Conservation (phyloP, 768 basidiomycete genomes). For the Pleurotus tuoliensis region DNA sequence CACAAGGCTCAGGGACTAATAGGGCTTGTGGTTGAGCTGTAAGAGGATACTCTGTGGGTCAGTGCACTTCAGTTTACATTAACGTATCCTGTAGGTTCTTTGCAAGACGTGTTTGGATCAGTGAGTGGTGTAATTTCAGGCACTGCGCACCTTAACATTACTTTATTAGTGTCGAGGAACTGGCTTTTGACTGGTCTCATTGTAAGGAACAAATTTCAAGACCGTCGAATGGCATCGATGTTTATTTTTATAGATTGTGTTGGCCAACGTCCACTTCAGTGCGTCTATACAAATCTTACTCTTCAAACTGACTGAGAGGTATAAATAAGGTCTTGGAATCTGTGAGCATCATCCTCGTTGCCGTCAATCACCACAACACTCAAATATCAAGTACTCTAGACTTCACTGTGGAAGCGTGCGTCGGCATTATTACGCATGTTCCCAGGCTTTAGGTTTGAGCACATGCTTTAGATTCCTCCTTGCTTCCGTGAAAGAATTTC, state of each 20-base stretch:
- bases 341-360: constrained; percentile 21
- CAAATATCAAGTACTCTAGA: constrained; percentile 23
- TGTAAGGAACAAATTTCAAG: constrained; percentile 22
- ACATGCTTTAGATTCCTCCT: constrained; percentile 27
- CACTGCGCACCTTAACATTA: not conserved
- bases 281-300: constrained; percentile 11
- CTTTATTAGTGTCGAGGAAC: constrained; percentile 39
- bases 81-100: constrained; percentile 38
- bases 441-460: constrained; percentile 9
- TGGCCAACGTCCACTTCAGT: constrained; percentile 42
- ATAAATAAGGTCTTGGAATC: constrained; percentile 33
- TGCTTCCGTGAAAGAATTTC: constrained; percentile 27
- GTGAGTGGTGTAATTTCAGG: constrained; percentile 23
- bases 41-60: constrained; percentile 6
- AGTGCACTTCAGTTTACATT: not conserved
- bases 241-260: constrained; percentile 26
- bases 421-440: constrained; percentile 1
- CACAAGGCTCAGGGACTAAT: constrained; percentile 34
- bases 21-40: constrained; percentile 48
- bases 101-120: constrained; percentile 47
- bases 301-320: not conserved
- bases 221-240: not conserved
- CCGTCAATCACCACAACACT: not conserved
- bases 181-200: constrained; percentile 35
- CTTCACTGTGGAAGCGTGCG: constrained; percentile 43